A percentile compares a stretch with the other conserved stretches of the same genome.
Evolutionary conservation across 805 yeast species (phyloP).

Genomic region (Yarrowia phangngaensis): DNA sequence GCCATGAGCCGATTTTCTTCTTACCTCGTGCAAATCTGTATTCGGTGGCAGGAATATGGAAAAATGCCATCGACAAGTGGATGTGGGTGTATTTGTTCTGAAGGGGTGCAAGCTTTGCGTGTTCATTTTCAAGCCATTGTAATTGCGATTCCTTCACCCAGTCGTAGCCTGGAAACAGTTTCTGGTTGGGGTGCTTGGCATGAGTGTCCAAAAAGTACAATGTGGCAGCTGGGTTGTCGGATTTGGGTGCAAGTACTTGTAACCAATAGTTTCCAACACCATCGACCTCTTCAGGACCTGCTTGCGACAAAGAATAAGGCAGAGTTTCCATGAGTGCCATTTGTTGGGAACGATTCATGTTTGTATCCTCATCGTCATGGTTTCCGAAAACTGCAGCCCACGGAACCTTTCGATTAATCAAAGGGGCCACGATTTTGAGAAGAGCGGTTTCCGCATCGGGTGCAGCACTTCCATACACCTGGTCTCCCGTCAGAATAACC

Average conservation of each 20-base stretch:
- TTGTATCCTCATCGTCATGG: constrained; percentile 83
- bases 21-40: constrained; percentile 47
- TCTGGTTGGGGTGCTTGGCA: constrained; percentile 59
- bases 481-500: constrained; percentile 88
- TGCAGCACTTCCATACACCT: constrained; percentile 71
- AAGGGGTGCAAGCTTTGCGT: constrained; percentile 36
- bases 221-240: constrained; percentile 47
- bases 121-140: constrained; percentile 48
- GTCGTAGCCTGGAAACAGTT: constrained; percentile 62
- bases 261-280: constrained; percentile 82
- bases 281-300: constrained; percentile 63
- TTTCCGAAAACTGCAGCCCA: constrained; percentile 86
- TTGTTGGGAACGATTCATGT: constrained; percentile 54
- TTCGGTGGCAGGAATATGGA: constrained; percentile 93
- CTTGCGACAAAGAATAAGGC: constrained; percentile 62
- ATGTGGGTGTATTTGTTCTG: constrained; percentile 42
- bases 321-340: constrained; percentile 54
- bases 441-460: constrained; percentile 81
- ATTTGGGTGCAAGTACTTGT: constrained; percentile 46
- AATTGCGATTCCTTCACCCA: constrained; percentile 73
- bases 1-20: constrained; percentile 55
- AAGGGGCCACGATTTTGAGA: constrained; percentile 70
- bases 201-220: constrained; percentile 84
- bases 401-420: constrained; percentile 65
- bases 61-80: constrained; percentile 78